phyloP scores from a whole-genome alignment of 106 monocot species.

The Phalaenopsis aphrodite region DNA sequence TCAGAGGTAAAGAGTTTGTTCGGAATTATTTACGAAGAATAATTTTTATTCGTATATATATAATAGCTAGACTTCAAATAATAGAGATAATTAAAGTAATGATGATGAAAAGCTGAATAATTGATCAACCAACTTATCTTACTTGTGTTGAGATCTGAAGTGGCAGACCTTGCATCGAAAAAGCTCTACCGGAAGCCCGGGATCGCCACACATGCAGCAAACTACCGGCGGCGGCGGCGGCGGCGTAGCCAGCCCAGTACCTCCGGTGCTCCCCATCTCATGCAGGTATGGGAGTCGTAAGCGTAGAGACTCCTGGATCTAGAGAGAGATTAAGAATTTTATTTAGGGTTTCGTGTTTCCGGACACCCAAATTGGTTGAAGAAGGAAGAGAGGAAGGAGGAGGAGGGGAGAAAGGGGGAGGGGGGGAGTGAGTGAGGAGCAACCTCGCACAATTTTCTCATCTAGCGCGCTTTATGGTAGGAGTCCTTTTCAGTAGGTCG shows the following conservation, averaged over 20 bases:
- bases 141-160: conserved; percentile 48
- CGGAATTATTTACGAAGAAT: neutral
- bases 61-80: neutral
- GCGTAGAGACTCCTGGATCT: neutral
- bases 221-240: neutral
- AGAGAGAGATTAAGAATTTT: neutral
- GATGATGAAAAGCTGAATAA: neutral
- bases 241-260: neutral
- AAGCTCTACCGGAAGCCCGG: conserved; percentile 31
- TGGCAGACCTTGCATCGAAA: conserved; percentile 42
- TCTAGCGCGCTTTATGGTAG: neutral
- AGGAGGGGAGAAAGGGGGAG: neutral
- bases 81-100: neutral
- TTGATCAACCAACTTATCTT: neutral
- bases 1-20: too few relatives aligned
- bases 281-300: neutral
- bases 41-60: too few relatives aligned
- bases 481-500: conserved; percentile 1
- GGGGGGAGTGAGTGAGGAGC: neutral
- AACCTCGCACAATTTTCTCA: neutral
- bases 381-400: neutral
- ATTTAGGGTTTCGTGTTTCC: neutral
- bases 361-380: neutral
- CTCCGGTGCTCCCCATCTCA: conserved; percentile 4
- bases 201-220: conserved; percentile 64